Conservation (phyloP, 1,284 basidiomycete species). For the Microbotryomycetes sp. region DNA sequence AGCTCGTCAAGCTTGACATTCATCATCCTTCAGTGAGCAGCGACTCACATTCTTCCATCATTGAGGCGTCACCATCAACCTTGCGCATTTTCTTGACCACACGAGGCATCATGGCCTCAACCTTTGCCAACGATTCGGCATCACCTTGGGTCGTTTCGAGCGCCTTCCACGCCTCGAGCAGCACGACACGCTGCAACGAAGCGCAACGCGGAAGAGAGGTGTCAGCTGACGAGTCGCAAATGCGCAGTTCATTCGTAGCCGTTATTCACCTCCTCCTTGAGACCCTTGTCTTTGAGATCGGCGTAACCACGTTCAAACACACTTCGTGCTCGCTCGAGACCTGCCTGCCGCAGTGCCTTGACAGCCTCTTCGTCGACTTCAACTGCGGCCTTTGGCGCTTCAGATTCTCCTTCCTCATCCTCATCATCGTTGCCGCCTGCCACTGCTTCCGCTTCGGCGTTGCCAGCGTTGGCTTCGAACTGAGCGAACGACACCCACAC, state of each 20-base stretch:
- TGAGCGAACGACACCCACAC: conserved; percentile 49
- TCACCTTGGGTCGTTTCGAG: conserved; percentile 77
- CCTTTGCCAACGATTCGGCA: conserved; percentile 58
- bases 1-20: neutral
- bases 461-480: conserved; percentile 39
- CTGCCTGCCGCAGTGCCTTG: conserved; percentile 54
- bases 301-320: conserved; percentile 83
- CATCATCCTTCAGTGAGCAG: neutral
- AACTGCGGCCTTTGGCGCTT: conserved; percentile 51
- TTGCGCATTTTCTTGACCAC: conserved; percentile 77
- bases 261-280: conserved; percentile 83
- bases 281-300: conserved; percentile 66
- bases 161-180: conserved; percentile 87
- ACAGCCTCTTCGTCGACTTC: conserved; percentile 45
- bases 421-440: conserved; percentile 52
- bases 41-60: conserved; percentile 69
- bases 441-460: conserved; percentile 36
- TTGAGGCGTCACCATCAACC: conserved; percentile 73
- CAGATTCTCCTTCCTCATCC: conserved; percentile 65
- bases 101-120: conserved; percentile 83
- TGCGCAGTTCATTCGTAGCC: too few relatives aligned
- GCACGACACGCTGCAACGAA: conserved; percentile 71
- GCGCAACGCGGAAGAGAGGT: too few relatives aligned
- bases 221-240: neutral
- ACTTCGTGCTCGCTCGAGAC: conserved; percentile 60